Base-by-base conservation (phyloP, 345 rosid species). In the Noccaea caerulescens region DNA sequence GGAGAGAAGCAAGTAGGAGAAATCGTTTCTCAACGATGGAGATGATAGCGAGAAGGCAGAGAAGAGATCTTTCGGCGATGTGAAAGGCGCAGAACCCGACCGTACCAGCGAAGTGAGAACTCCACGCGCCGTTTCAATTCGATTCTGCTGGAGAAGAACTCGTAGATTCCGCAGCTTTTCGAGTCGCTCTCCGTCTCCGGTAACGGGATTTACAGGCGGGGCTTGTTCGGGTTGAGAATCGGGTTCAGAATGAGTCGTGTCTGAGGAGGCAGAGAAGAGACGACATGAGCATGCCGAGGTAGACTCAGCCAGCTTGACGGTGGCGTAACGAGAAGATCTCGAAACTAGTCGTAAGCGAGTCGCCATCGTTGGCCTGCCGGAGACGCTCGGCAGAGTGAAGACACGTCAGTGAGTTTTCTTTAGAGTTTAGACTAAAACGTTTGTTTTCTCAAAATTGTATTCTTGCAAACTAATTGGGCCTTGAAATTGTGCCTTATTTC, bases 101-200 rank as follows among this genome's bases (percentile, higher is more conserved):
- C 60, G 81, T 46, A 84, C 30, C 36, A 88, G 81, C 2, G 86
- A 76, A 56, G 70, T 79, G 76, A 77, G 66, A 64, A 81, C 77
- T 1, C 52, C 54, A 52, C 81, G 82, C 44, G 95, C 98, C 6
- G 81, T 50, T 8, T 69, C 83, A 0, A 62, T 44, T 46, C 83
- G 78, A 37, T 84, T 81, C 57, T 84, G 83, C 39, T 84, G 85
- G 71, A 92, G 85, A 53, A 88, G 83, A 50, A 68, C 58, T 42
- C 83, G 82, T 36, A 87, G 81, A 27, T 82, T 76, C 50, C 82
- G 58, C 0, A 84, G 59, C 27, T 69, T 82, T 20, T 80, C 88
- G 33, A 63, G 60, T 76, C 81, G 81, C 8, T 73, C 80, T 8
- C 63, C 75, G 54, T 79, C 82, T 39, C 47, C 63, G 50, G 60